phyloP scores from a whole-genome alignment of 129 eudicot genomes.

The Helianthus annuus region DNA sequence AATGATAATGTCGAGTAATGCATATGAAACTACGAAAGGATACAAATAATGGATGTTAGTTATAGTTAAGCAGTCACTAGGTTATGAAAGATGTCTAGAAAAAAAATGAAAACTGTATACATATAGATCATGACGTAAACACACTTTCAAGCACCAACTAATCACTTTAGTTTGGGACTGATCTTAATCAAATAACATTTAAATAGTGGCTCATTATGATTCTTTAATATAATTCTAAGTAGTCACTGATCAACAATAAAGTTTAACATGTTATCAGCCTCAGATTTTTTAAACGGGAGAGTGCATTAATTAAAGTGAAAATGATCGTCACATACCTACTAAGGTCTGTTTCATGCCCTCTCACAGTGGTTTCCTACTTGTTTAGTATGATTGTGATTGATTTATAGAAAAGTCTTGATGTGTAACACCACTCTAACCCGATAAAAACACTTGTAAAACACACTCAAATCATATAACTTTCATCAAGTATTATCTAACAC shows the following conservation, averaged over 20 bases:
- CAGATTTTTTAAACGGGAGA: not conserved
- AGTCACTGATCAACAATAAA: too few relatives aligned
- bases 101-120: not conserved
- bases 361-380: slow-evolving; percentile 30
- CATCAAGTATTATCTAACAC: too few relatives aligned
- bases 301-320: not conserved
- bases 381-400: slow-evolving; percentile 13
- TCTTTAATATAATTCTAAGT: too few relatives aligned
- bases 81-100: not conserved
- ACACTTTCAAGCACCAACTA: not conserved
- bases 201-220: too few relatives aligned
- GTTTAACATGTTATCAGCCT: not conserved
- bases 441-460: too few relatives aligned
- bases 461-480: too few relatives aligned
- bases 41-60: not conserved
- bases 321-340: slow-evolving; percentile 23
- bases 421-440: slow-evolving; percentile 11
- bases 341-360: slow-evolving; percentile 17
- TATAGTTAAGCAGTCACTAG: too few relatives aligned
- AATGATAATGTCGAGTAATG: too few relatives aligned
- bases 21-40: not conserved
- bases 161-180: not conserved
- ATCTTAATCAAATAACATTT: not conserved
- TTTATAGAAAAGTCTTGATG: slow-evolving; percentile 5
- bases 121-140: not conserved